A percentile compares a stretch with the other conserved stretches of the same genome.
Conservation (phyloP, 345 rosid species). For the Camelina laxa region DNA sequence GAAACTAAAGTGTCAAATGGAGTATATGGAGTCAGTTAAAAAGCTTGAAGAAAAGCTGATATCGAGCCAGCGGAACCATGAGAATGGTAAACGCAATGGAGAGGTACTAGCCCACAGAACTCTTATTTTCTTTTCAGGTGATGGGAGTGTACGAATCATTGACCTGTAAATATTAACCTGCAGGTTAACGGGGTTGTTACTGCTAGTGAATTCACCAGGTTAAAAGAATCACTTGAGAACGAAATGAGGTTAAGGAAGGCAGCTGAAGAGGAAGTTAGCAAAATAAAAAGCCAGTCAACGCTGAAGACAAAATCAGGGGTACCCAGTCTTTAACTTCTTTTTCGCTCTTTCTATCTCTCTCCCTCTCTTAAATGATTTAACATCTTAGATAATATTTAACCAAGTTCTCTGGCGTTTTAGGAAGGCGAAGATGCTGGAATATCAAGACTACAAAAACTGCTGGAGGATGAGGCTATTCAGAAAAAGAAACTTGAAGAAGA, state of each 20-base stretch:
- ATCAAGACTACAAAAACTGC: constrained; percentile 65
- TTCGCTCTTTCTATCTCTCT: background rate
- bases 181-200: constrained; percentile 52
- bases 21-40: constrained; percentile 87
- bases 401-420: constrained; percentile 51
- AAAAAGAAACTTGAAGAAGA: constrained; percentile 89
- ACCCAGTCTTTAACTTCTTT: constrained; percentile 40
- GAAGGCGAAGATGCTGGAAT: constrained; percentile 71
- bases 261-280: constrained; percentile 81
- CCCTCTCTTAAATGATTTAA: constrained; percentile 5
- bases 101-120: constrained; percentile 53
- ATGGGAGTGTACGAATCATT: constrained; percentile 15
- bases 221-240: constrained; percentile 64
- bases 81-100: constrained; percentile 50
- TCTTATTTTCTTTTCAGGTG: constrained; percentile 21
- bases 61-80: constrained; percentile 65
- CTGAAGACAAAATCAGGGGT: constrained; percentile 68
- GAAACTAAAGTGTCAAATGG: constrained; percentile 84
- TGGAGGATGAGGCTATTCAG: constrained; percentile 80
- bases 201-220: constrained; percentile 57
- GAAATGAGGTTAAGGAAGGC: constrained; percentile 74
- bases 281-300: constrained; percentile 66
- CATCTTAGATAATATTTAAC: constrained; percentile 28
- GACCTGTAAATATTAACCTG: constrained; percentile 21
- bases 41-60: constrained; percentile 88